Conservation (phyloP, 1,139 yeast genomes). For the Pichia sp. region DNA sequence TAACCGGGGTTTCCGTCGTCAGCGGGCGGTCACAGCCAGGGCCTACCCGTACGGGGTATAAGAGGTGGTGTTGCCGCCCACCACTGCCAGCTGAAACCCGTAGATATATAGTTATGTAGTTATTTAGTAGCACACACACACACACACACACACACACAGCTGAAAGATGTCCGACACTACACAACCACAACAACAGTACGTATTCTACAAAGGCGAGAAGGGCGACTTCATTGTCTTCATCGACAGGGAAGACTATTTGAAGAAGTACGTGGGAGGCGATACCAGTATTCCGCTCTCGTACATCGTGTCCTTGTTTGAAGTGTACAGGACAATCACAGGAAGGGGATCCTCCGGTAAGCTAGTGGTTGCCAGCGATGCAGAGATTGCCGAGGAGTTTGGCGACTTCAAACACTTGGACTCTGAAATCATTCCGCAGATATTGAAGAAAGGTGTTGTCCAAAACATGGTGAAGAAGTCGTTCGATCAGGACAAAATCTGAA, state of each 20-base stretch:
- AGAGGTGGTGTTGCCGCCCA: too few species aligned
- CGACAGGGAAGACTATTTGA: conserved; percentile 44
- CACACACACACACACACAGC: too few species aligned
- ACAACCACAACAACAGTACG: conserved; percentile 29
- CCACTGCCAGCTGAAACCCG: too few species aligned
- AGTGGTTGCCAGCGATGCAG: conserved; percentile 65
- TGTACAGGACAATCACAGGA: conserved; percentile 53
- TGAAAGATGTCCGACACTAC: conserved; percentile 14
- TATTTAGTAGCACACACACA: too few species aligned
- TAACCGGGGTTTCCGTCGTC: too few species aligned
- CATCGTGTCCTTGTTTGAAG: conserved; percentile 57
- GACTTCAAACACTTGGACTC: conserved; percentile 30
- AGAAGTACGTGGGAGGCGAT: conserved; percentile 39
- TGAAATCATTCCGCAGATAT: conserved; percentile 43
- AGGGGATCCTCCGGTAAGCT: conserved; percentile 63
- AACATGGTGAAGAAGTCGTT: conserved; percentile 4
- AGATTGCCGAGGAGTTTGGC: conserved; percentile 63
- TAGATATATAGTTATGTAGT: too few species aligned
- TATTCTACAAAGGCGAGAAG: conserved; percentile 56
- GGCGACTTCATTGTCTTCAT: conserved; percentile 59
- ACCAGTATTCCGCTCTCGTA: conserved; percentile 52
- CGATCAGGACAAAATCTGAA: neutral
- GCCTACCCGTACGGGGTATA: too few species aligned
- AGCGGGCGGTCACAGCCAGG: too few species aligned
- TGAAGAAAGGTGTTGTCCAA: conserved; percentile 45